Conservation (phyloP, 2,329 filamentous ascomycete species). For the Mycogone perniciosa region DNA sequence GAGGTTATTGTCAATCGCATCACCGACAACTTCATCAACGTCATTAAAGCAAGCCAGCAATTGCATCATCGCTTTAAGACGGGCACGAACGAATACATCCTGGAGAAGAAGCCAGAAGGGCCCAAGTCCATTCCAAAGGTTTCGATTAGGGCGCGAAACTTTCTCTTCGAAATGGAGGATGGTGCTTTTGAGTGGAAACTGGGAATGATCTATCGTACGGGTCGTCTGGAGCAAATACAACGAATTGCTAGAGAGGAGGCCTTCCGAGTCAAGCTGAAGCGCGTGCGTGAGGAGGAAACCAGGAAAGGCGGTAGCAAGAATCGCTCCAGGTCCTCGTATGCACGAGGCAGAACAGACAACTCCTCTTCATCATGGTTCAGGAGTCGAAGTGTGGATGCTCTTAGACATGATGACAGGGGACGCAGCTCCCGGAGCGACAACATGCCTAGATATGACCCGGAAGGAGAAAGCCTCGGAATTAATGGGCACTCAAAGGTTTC, state of each 20-base stretch:
- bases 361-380: conserved; percentile 33
- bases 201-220: conserved; percentile 85
- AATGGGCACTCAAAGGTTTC: conserved; percentile 66
- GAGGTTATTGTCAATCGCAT: conserved; percentile 84
- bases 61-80: conserved; percentile 90
- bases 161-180: conserved; percentile 91
- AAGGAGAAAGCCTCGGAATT: conserved; percentile 58
- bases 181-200: conserved; percentile 97
- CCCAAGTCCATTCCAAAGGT: conserved; percentile 84
- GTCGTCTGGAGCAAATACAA: conserved; percentile 83
- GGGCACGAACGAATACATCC: conserved; percentile 78
- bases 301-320: conserved; percentile 46
- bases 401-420: conserved; percentile 25
- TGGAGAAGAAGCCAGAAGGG: conserved; percentile 76
- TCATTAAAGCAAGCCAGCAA: conserved; percentile 79
- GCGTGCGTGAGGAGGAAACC: conserved; percentile 65
- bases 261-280: conserved; percentile 80
- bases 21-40: conserved; percentile 89
- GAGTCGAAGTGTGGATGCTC: conserved; percentile 51
- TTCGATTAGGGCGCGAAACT: conserved; percentile 70
- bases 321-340: conserved; percentile 49
- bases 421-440: conserved; percentile 33
- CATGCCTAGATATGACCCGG: conserved; percentile 69
- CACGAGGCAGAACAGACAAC: conserved; percentile 28
- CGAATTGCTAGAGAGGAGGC: conserved; percentile 84